These are phyloP conservation scores for Alternaria conjuncta DNA, from an alignment of 2,329 filamentous ascomycete genomes.

Conservation along the genomic window DNA sequence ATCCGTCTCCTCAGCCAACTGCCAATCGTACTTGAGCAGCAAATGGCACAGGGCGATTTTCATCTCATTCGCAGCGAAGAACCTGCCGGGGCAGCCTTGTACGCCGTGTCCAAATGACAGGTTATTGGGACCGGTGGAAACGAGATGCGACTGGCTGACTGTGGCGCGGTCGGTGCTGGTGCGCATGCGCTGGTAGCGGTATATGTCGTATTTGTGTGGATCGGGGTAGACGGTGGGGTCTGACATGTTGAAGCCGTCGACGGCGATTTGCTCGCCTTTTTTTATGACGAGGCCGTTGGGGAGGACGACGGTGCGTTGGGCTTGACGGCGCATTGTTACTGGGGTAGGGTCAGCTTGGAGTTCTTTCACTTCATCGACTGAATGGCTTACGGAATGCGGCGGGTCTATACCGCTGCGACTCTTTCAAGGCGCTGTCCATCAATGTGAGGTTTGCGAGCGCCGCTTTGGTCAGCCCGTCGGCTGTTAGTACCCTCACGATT, in stretches of 20 bases:
- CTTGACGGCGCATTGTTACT: neutral
- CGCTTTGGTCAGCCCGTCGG: neutral
- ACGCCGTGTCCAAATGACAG: conserved; percentile 22
- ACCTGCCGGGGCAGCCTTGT: conserved; percentile 21
- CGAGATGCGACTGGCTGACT: neutral
- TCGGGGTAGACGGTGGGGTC: neutral
- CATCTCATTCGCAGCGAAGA: conserved; percentile 29
- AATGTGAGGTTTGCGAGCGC: neutral
- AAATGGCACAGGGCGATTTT: conserved; percentile 23
- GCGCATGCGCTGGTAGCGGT: neutral
- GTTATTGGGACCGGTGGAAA: conserved; percentile 4
- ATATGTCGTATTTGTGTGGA: neutral
- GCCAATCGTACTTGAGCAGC: conserved; percentile 22
- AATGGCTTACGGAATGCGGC: neutral
- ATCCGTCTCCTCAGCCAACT: neutral
- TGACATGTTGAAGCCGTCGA: neutral
- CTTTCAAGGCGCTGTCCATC: neutral
- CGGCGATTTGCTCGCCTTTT: neutral
- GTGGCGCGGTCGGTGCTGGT: neutral
- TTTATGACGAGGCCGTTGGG: neutral
- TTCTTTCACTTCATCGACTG: accelerated
- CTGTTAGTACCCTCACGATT: neutral
- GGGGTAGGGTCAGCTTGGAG: neutral
- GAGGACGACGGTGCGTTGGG: neutral
- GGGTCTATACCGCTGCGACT: neutral